Percentiles rank a stretch among this genome's conserved stretches.
Conservation (phyloP, 1,284 basidiomycete genomes). For the Ganoderma resinaceum region DNA sequence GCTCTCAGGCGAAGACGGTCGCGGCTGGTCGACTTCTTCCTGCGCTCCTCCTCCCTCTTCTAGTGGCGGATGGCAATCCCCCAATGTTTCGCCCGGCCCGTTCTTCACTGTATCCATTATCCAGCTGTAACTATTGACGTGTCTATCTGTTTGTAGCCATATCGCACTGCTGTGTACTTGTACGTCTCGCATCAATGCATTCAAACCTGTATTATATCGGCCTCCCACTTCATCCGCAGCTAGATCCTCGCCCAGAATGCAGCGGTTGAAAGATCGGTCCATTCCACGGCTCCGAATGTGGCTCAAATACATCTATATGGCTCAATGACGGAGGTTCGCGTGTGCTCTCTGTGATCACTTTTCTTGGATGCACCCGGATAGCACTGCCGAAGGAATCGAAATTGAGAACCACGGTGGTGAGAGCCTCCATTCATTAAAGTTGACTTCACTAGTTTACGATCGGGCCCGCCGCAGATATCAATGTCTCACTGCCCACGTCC, state of each 20-base stretch:
- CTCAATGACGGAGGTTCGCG: not conserved
- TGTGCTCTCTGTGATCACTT: not conserved
- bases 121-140: not conserved
- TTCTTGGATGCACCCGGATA: not conserved
- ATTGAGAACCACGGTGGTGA: not conserved
- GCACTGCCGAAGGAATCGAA: not conserved
- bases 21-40: not conserved
- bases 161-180: not conserved
- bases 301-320: not conserved
- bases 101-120: too few species aligned
- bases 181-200: not conserved
- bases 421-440: not conserved
- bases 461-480: not conserved
- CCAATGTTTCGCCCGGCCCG: too few species aligned
- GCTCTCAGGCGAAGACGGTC: not conserved
- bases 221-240: not conserved
- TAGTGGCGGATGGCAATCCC: not conserved
- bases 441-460: not conserved
- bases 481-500: not conserved
- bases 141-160: not conserved
- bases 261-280: not conserved
- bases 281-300: not conserved
- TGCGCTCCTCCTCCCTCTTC: not conserved
- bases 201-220: not conserved
- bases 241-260: not conserved